These are phyloP conservation scores for Stemphylium lycopersici DNA, from an alignment of 2,329 filamentous ascomycete species.

Conservation along the genomic window DNA sequence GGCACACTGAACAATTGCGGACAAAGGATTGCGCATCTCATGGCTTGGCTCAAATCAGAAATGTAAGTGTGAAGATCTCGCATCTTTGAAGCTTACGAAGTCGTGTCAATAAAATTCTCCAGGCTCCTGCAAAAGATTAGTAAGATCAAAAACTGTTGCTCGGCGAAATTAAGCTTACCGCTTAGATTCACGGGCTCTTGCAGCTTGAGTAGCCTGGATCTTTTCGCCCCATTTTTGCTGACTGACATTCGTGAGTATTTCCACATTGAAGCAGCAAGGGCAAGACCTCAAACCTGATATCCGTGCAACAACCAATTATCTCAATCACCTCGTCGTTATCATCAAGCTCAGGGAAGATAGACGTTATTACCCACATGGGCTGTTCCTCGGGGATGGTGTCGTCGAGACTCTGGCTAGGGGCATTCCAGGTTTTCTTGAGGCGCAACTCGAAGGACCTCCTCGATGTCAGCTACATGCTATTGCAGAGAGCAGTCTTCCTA, in stretches of 20 bases:
- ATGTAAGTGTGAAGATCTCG: not conserved
- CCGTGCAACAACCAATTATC: slow-evolving; percentile 45
- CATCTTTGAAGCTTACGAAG: slow-evolving; percentile 12
- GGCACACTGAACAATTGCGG: slow-evolving; percentile 52
- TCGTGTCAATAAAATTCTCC: slow-evolving; percentile 45
- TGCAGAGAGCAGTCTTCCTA: not conserved
- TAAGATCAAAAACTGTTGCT: not conserved
- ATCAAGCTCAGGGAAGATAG: slow-evolving; percentile 36
- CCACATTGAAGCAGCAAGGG: not conserved
- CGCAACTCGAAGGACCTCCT: slow-evolving; percentile 45
- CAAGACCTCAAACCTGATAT: slow-evolving; percentile 33
- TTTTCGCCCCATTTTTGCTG: slow-evolving; percentile 47
- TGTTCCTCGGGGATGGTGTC: slow-evolving; percentile 19
- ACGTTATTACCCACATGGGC: slow-evolving; percentile 40
- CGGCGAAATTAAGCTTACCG: not conserved
- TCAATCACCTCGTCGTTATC: slow-evolving; percentile 31
- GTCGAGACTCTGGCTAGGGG: slow-evolving; percentile 13
- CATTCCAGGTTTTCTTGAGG: slow-evolving; percentile 46
- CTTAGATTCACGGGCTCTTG: slow-evolving; percentile 27
- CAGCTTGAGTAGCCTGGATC: slow-evolving; percentile 35
- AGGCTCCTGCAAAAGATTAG: slow-evolving; percentile 9
- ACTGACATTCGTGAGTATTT: slow-evolving; percentile 8
- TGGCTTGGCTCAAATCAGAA: slow-evolving; percentile 20
- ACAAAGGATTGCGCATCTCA: slow-evolving; percentile 54
- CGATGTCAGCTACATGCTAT: not conserved